Conservation (phyloP, 2,329 filamentous ascomycete species). For the Catunica adiposa region DNA sequence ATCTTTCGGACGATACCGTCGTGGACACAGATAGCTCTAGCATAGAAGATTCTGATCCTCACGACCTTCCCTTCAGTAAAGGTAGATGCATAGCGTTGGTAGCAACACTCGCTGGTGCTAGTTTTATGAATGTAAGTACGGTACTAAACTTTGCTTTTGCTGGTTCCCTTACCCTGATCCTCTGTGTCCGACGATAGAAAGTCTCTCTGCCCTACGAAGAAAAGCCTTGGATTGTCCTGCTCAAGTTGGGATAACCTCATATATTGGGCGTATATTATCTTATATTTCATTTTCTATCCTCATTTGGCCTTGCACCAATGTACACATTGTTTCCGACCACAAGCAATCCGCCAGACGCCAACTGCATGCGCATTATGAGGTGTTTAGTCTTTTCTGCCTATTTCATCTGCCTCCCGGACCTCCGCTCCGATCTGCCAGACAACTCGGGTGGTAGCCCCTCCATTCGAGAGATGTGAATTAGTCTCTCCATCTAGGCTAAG, state of each 20-base stretch:
- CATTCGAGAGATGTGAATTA: no score
- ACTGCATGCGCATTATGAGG: neutral
- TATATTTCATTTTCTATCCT: no score
- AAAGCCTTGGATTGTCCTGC: no score
- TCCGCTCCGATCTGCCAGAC: neutral
- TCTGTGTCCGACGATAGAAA: no score
- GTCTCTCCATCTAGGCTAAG: no score
- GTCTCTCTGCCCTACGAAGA: no score
- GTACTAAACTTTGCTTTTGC: neutral
- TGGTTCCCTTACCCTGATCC: neutral
- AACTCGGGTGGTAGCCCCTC: neutral
- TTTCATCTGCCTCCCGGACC: neutral
- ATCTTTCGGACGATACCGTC: constrained; percentile 3
- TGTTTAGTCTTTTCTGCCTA: neutral
- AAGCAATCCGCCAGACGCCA: neutral
- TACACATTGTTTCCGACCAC: no score
- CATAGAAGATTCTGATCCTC: neutral
- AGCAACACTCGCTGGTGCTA: constrained; percentile 36
- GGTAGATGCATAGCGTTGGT: constrained; percentile 38
- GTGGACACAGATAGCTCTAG: constrained; percentile 2
- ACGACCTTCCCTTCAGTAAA: constrained; percentile 27
- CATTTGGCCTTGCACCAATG: no score
- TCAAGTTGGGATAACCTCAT: no score
- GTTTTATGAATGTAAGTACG: constrained; percentile 34
- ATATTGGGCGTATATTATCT: no score